Evolutionary conservation across 1,284 basidiomycete species (phyloP).

Genomic region (Tilletia indica): DNA sequence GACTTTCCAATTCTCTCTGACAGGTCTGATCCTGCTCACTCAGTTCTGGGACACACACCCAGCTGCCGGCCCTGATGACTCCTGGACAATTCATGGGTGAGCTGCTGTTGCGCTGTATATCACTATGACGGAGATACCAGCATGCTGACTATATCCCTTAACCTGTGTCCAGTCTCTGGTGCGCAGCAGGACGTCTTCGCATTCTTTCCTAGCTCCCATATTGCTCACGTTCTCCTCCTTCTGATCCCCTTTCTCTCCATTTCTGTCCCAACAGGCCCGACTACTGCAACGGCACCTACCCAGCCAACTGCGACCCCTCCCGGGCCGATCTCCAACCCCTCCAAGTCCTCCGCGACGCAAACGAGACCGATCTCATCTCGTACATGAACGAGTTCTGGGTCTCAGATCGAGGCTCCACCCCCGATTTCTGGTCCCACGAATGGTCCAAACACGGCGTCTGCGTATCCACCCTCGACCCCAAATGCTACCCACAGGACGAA

Average conservation of each 20-base stretch:
- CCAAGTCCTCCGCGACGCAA: slow-evolving; percentile 19
- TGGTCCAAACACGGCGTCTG: slow-evolving; percentile 40
- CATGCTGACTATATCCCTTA: neutral
- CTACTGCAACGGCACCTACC: slow-evolving; percentile 33
- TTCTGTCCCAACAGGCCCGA: slow-evolving; percentile 32
- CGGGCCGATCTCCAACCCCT: slow-evolving; percentile 31
- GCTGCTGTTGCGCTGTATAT: neutral
- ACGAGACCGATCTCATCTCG: slow-evolving; percentile 26
- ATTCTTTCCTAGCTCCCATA: neutral
- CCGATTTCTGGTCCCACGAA: slow-evolving; percentile 34
- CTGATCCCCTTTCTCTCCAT: neutral
- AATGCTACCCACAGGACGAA: slow-evolving; percentile 26
- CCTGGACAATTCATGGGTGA: slow-evolving; percentile 39
- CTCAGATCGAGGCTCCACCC: slow-evolving; percentile 33
- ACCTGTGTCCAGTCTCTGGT: neutral
- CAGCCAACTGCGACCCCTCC: slow-evolving; percentile 29
- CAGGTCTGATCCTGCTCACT: slow-evolving; percentile 32
- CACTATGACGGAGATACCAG: neutral
- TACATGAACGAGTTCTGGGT: slow-evolving; percentile 43
- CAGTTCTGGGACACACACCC: slow-evolving; percentile 41
- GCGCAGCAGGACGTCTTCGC: neutral
- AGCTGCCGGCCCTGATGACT: slow-evolving; percentile 33
- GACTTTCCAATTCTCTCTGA: neutral
- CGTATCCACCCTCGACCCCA: slow-evolving; percentile 25
- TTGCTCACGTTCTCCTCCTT: too few species aligned